These are phyloP conservation scores for Halophytophthora batemanensis DNA, from an alignment of 352 stramenopile genomes.

Conservation along the genomic window DNA sequence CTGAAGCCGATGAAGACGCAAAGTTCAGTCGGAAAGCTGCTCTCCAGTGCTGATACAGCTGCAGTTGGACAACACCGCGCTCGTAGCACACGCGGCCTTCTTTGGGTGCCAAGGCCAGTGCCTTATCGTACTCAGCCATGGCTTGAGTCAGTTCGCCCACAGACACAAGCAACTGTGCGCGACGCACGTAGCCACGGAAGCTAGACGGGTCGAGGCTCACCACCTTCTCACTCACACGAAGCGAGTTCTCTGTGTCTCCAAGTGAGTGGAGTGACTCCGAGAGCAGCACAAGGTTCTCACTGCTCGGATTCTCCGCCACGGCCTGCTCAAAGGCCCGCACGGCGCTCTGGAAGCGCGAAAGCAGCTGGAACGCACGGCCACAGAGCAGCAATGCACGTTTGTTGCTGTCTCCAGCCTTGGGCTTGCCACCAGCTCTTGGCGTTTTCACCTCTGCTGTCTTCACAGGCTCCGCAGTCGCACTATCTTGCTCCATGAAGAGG, in stretches of 20 bases:
- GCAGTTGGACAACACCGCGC: slow-evolving; percentile 66
- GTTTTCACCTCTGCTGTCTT: not conserved
- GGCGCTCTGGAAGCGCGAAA: slow-evolving; percentile 61
- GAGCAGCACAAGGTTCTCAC: slow-evolving; percentile 72
- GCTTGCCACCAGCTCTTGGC: not conserved
- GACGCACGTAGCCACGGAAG: slow-evolving; percentile 61
- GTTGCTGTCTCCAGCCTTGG: slow-evolving; percentile 15
- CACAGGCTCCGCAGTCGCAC: not conserved
- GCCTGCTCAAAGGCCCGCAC: slow-evolving; percentile 64
- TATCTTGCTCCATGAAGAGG: slow-evolving; percentile 54
- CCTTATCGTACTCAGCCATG: slow-evolving; percentile 65
- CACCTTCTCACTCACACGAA: slow-evolving; percentile 69
- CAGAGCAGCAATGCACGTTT: slow-evolving; percentile 53
- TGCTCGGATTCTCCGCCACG: slow-evolving; percentile 53
- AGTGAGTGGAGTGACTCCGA: slow-evolving; percentile 79
- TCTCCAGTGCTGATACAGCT: slow-evolving; percentile 65
- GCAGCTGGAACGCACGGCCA: slow-evolving; percentile 64
- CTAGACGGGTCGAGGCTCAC: slow-evolving; percentile 56
- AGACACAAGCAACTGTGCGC: slow-evolving; percentile 62
- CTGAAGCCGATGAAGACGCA: slow-evolving; percentile 4
- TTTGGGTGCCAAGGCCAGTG: slow-evolving; percentile 54
- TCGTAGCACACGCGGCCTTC: slow-evolving; percentile 67
- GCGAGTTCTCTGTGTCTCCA: slow-evolving; percentile 75
- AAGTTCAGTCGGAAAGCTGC: slow-evolving; percentile 52
- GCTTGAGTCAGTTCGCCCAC: slow-evolving; percentile 40